Conservation (phyloP, 768 basidiomycete species). For the Boletus rubescentipes region DNA sequence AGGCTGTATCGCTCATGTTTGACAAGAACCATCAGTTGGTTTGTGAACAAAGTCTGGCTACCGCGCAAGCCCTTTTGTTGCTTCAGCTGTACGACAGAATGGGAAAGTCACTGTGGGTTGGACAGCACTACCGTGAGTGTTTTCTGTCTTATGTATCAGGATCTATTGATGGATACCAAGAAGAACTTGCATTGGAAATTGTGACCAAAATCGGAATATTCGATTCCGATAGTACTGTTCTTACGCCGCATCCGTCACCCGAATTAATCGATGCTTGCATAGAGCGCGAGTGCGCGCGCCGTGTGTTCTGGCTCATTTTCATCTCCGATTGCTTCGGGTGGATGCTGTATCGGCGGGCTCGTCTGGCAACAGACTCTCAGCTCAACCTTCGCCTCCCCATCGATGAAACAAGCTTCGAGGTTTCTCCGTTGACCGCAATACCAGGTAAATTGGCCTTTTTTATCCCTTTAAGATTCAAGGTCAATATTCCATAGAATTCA, state of each 20-base stretch:
- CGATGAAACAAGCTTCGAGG: conserved; percentile 79
- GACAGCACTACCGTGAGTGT: conserved; percentile 32
- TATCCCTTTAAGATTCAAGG: background rate
- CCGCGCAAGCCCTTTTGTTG: conserved; percentile 74
- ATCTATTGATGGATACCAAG: conserved; percentile 23
- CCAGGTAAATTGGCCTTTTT: conserved; percentile 27
- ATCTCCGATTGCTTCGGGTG: conserved; percentile 52
- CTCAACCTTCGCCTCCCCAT: conserved; percentile 68
- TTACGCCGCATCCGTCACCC: conserved; percentile 57
- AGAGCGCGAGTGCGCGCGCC: conserved; percentile 76
- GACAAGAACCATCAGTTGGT: conserved; percentile 60
- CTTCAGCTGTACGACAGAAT: conserved; percentile 66
- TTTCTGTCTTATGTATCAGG: background rate
- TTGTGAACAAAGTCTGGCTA: conserved; percentile 62
- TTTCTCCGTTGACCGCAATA: conserved; percentile 46
- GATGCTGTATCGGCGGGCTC: conserved; percentile 36
- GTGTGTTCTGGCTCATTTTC: conserved; percentile 79
- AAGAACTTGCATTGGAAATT: conserved; percentile 63
- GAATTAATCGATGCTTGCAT: conserved; percentile 61
- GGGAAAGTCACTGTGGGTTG: conserved; percentile 36
- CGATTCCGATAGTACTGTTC: conserved; percentile 57
- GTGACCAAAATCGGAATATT: conserved; percentile 67
- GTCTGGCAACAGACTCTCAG: conserved; percentile 41
- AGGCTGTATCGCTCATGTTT: conserved; percentile 68
- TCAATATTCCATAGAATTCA: conserved; percentile 51